Percentiles rank a stretch among this genome's conserved stretches.
Evolutionary conservation across 1,284 basidiomycete genomes (phyloP).

Genomic region (Phylloporus gajari): DNA sequence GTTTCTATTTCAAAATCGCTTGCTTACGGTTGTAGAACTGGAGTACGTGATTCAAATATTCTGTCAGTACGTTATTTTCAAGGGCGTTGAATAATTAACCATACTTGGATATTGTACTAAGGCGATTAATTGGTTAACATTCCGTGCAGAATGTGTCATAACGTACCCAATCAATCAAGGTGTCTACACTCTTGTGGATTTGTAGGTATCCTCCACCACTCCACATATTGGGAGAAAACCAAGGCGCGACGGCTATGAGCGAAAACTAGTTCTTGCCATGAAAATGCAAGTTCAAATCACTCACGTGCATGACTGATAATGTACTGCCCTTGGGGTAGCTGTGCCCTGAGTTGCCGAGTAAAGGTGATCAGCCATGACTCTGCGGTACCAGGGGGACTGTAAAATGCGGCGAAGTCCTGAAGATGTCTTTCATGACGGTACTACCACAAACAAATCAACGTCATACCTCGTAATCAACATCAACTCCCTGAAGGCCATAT

Average conservation of each 20-base stretch:
- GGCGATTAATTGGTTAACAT: neutral
- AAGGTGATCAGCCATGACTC: constrained; percentile 57
- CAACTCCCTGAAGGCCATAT: constrained; percentile 64
- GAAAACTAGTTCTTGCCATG: neutral
- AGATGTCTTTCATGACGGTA: no score
- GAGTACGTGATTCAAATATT: constrained; percentile 28
- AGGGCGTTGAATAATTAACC: neutral
- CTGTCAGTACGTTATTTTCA: neutral
- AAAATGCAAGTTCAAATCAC: constrained; percentile 10
- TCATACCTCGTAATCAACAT: constrained; percentile 63
- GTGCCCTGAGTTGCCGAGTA: constrained; percentile 50
- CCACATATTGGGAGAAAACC: constrained; percentile 39
- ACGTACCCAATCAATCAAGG: constrained; percentile 62
- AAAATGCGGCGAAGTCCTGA: constrained; percentile 60
- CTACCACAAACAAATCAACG: neutral
- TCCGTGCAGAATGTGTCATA: neutral
- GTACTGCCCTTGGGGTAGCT: constrained; percentile 48
- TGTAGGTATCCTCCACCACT: constrained; percentile 64
- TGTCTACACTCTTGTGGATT: constrained; percentile 64
- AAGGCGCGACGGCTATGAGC: constrained; percentile 40
- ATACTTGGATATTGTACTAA: constrained; percentile 57
- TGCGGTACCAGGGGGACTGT: constrained; percentile 47
- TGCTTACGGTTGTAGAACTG: constrained; percentile 72
- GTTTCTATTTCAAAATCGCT: no score
- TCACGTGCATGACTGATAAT: constrained; percentile 51